Percentiles rank a stretch among this genome's conserved stretches.
Evolutionary conservation across 768 basidiomycete species (phyloP).

Genomic region (Lyophyllum atratum): DNA sequence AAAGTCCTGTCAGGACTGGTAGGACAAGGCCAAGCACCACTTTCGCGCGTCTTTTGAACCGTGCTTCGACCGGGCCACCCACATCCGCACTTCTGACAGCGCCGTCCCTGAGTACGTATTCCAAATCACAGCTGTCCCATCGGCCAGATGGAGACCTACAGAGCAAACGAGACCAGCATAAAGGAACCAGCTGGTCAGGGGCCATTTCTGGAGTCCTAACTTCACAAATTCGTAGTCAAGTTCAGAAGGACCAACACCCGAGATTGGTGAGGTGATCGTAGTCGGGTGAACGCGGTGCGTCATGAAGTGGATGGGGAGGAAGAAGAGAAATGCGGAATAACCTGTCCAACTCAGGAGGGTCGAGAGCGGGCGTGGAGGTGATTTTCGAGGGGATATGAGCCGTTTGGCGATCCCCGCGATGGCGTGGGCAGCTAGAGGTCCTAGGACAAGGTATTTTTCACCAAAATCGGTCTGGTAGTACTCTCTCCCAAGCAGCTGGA

Average conservation of each 20-base stretch:
- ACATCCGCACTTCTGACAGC: slow-evolving; percentile 8
- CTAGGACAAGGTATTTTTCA: slow-evolving; percentile 68
- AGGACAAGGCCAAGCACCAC: slow-evolving; percentile 40
- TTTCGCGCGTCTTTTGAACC: slow-evolving; percentile 19
- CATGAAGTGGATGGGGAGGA: slow-evolving; percentile 70
- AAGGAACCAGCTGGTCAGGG: slow-evolving; percentile 57
- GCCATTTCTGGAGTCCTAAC: slow-evolving; percentile 62
- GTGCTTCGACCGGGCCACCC: slow-evolving; percentile 16
- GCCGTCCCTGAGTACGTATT: slow-evolving; percentile 42
- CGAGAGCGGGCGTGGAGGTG: slow-evolving; percentile 32
- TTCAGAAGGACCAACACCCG: slow-evolving; percentile 68
- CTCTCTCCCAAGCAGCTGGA: slow-evolving; percentile 77
- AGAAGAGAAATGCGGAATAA: slow-evolving; percentile 54
- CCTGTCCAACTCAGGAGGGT: slow-evolving; percentile 62
- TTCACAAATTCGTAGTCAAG: slow-evolving; percentile 87
- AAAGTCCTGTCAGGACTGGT: slow-evolving; percentile 60
- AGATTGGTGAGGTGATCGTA: slow-evolving; percentile 47
- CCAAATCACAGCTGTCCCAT: slow-evolving; percentile 59
- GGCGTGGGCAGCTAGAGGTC: slow-evolving; percentile 68
- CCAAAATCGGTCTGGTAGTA: slow-evolving; percentile 78
- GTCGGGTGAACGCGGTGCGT: slow-evolving; percentile 65
- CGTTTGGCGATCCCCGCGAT: slow-evolving; percentile 62
- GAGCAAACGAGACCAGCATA: slow-evolving; percentile 64
- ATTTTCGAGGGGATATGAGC: slow-evolving; percentile 41
- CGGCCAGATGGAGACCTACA: slow-evolving; percentile 59